Evolutionary conservation across 768 basidiomycete genomes (phyloP).

Genomic region (Mycena amicta): DNA sequence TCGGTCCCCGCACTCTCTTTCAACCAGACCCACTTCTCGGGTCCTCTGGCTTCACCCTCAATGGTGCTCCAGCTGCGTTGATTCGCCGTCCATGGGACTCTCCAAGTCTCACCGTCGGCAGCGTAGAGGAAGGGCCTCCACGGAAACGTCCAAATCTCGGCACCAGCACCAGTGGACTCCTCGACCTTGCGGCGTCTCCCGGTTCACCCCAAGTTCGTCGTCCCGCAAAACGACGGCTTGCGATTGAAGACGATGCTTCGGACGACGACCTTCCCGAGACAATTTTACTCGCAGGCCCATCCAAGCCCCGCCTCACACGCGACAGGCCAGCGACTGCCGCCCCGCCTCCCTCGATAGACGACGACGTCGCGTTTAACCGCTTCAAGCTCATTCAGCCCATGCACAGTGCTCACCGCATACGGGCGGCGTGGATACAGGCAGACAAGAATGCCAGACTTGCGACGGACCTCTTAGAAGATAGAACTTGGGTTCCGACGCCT

Average conservation of each 20-base stretch:
- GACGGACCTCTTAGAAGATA: slow-evolving; percentile 58
- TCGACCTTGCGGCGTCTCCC: slow-evolving; percentile 47
- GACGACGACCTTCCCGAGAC: slow-evolving; percentile 69
- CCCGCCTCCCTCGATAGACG: slow-evolving; percentile 28
- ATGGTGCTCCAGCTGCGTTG: slow-evolving; percentile 47
- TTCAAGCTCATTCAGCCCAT: slow-evolving; percentile 68
- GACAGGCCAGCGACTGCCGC: slow-evolving; percentile 40
- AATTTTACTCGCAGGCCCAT: slow-evolving; percentile 43
- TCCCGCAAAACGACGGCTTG: slow-evolving; percentile 50
- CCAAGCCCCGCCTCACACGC: slow-evolving; percentile 58
- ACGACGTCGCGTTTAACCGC: slow-evolving; percentile 50
- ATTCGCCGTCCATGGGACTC: slow-evolving; percentile 48
- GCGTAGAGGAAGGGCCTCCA: slow-evolving; percentile 70
- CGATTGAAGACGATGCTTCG: slow-evolving; percentile 51
- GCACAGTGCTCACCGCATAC: slow-evolving; percentile 45
- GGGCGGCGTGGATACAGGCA: slow-evolving; percentile 69
- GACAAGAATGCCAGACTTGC: slow-evolving; percentile 65
- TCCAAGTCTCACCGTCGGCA: slow-evolving; percentile 39
- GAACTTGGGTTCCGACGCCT: slow-evolving; percentile 56
- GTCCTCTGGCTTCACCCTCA: slow-evolving; percentile 58
- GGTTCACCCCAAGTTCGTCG: slow-evolving; percentile 62
- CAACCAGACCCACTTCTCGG: slow-evolving; percentile 55
- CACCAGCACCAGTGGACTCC: slow-evolving; percentile 45
- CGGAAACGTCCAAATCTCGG: slow-evolving; percentile 75
- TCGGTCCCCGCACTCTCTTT: neutral